Base-by-base conservation (phyloP, 1,284 basidiomycete species). In the Phenoliferia sp. region DNA sequence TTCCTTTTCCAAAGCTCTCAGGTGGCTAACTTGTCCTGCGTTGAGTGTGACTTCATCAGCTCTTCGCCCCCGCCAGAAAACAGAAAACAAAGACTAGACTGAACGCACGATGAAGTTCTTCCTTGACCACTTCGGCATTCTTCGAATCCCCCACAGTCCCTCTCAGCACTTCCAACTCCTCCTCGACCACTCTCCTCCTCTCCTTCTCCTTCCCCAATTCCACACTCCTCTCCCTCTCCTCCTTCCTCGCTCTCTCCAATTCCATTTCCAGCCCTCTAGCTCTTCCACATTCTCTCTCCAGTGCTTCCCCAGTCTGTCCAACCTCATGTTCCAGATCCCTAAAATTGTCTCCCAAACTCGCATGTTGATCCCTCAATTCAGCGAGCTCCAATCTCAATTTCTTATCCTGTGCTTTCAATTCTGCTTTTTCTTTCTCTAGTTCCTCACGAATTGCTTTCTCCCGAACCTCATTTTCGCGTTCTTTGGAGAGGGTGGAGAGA, bases 1-100 rank as follows among this genome's bases (percentile, higher is more conserved):
- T 7, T 82, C 81, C n/a, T 80, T 78, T 76, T 91, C 89, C 0
- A 90, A 81, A 1, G 81, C 81, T 0, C 85, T 83, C 59, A 88
- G 78, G 71, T 90, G 85, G 17, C 65, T 56, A 6, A 76, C 73
- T 69, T 76, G 74, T n/a, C 70, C 71, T 68, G 66, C 22, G 0
- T 5, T 59, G 48, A 32, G 34, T 26, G 19, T 1, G n/a, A n/a
- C n/a, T n/a, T n/a, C n/a, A n/a, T n/a, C n/a, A 15, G 15, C 39
- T n/a, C 22, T 65, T 64, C 61, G 59, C 59, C n/a, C 61, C 48
- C n/a, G 59, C 48, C n/a, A n/a, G n/a, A n/a, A n/a, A n/a, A n/a
- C n/a, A 44, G n/a, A 17, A 32, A 39, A 9, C 12, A 36, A 31
- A 54, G 29, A 0, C 12, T 17, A 10, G 17, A 36, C 34, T 16